Conservation (phyloP, 257 asterid genomes). For the Ilex aquifolium region DNA sequence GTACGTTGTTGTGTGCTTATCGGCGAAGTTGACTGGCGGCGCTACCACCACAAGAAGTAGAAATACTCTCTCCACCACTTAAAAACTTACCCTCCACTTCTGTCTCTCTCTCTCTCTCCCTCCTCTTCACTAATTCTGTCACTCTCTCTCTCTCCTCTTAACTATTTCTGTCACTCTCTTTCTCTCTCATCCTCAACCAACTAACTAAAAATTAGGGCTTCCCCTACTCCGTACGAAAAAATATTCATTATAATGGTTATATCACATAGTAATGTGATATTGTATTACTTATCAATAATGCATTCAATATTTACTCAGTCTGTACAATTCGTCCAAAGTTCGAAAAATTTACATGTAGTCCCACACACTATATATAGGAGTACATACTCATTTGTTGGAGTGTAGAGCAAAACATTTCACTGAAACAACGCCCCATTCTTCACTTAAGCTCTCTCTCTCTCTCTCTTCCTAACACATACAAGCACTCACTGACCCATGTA, state of each 20-base stretch:
- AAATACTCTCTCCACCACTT: constrained; percentile 27
- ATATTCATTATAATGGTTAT: too few relatives aligned
- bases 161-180: too few relatives aligned
- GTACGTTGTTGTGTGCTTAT: not conserved
- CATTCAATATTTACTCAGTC: too few relatives aligned
- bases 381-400: too few relatives aligned
- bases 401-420: not conserved
- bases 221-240: constrained; percentile 33
- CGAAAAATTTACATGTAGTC: too few relatives aligned
- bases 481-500: too few relatives aligned
- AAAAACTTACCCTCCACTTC: constrained; percentile 36
- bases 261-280: too few relatives aligned
- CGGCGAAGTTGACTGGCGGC: constrained; percentile 31
- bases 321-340: too few relatives aligned
- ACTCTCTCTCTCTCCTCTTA: too few relatives aligned
- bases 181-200: constrained; percentile 29
- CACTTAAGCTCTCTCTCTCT: constrained; percentile 4
- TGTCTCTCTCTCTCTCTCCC: constrained; percentile 27
- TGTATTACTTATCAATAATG: too few relatives aligned
- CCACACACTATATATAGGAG: too few relatives aligned
- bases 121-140: too few relatives aligned
- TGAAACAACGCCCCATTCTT: constrained; percentile 34
- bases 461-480: not conserved
- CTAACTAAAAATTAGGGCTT: constrained; percentile 64
- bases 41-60: constrained; percentile 31